Base-by-base conservation (phyloP, 2,329 filamentous ascomycete species). In the Penicillium sp. region DNA sequence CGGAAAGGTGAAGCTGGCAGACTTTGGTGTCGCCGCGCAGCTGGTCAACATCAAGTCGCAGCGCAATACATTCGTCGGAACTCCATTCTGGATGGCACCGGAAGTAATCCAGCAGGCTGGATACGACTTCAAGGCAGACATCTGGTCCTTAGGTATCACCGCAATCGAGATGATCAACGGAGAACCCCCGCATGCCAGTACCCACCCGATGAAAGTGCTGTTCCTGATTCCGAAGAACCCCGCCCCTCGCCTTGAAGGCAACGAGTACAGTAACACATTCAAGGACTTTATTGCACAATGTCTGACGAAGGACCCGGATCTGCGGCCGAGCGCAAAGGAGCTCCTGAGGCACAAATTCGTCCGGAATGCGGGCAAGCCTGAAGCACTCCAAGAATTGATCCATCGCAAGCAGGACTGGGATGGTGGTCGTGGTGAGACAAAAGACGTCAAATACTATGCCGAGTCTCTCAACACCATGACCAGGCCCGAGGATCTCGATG, bases 31-130 rank as follows among this genome's bases (percentile, higher is more conserved):
- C 40, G 94, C 94, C 8, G 93, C 94, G 31, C 94, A 99, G 74
- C 81, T 99, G 67, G 96, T 91, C 59, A 96, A 97, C 71, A 96
- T 97, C 78, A 97, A 97, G 76, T 97, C 93, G 2, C 92, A 97
- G 74, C 86, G 94, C 53, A 93, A 97, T 75, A 99, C 94, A 0
- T 97, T 99, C 69, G 94, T 99, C 20, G 94, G 94, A 20, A 97
- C 93, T 0, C 94, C 94, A 0, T 96, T 95, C 71, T 96, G 92
- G 92, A 96, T 96, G 92, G 92, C 92, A 1, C 92, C 92, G 1
- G 92, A 96, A 71, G 92, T 96, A 35, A 96, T 96, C 64, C 88
- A 95, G 72, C 91, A 96, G 75, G 85, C 90, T 61, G 85, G 85
- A 40, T 87, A 88, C 64, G 91, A 93, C 72, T 94, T 90, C 78